Evolutionary conservation across 257 asterid genomes (phyloP), one percentile per base, ranked within the genome.

Genomic region (Solanum gracilifrons): DNA sequence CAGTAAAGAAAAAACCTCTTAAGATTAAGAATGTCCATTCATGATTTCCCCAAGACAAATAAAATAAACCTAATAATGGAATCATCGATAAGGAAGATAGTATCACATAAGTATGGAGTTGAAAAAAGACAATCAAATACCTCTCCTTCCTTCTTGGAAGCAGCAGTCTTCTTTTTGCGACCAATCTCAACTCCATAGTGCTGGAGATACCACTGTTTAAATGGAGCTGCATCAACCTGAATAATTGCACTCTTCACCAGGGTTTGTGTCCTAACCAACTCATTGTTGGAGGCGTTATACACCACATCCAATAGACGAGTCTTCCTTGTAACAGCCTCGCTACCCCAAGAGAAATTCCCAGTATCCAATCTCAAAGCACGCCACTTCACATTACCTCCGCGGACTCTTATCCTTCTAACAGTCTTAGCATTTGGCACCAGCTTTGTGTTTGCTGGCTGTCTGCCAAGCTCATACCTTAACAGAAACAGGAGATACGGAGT

Each of bases 331-430:
- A 90, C 91, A 33, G 91, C 94, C 72, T 92, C 94, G 71, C 94
- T 91, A 7, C 93, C 94, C 93, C 93, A 92, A 13, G 94, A 92
- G 88, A 83, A 92, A 88, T 92, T 92, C 18, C 94, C 94, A 2
- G 94, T 92, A 39, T 92, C 94, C 88, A 92, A 87, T 85, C 94
- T 88, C 92, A 91, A 75, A 27, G 94, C 94, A 55, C 92, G 92
- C 94, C 94, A 91, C 90, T 92, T 92, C 82, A 91, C 91, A 84
- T 92, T 91, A 16, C 95, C 93, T n/a, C 93, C 90, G 31, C 93
- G 89, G 76, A 90, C 92, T 64, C 91, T 85, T 23, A 90, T 87
- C 41, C 91, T 85, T 21, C 92, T 86, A 32, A 91, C 92, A 23
- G 92, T 91, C 86, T 91, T 91, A 64, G 89, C 85, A 69, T 89